These are phyloP conservation scores for Rhizopogon roseolus DNA, from an alignment of 768 basidiomycete genomes.

Conservation along the genomic window DNA sequence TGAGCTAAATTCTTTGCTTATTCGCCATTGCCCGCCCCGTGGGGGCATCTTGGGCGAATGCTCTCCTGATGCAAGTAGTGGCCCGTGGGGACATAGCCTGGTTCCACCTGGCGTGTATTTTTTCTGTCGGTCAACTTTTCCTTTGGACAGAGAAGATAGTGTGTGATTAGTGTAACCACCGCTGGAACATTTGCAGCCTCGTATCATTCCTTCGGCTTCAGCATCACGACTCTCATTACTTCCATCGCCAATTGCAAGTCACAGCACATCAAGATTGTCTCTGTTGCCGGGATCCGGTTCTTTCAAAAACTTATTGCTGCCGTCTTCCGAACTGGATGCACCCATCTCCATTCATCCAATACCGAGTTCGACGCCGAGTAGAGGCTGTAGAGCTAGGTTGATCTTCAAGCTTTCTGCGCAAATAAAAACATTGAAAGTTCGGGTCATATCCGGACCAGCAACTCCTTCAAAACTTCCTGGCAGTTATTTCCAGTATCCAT, in stretches of 20 bases:
- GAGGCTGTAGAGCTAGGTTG: conserved; percentile 23
- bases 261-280: conserved; percentile 16
- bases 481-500: neutral
- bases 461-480: conserved; percentile 12
- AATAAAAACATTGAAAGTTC: conserved; percentile 17
- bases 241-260: neutral
- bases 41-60: too few species aligned
- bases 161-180: too few species aligned
- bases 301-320: conserved; percentile 24
- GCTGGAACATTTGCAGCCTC: conserved; percentile 7
- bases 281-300: conserved; percentile 14
- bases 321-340: conserved; percentile 17
- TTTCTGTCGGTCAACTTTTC: too few species aligned
- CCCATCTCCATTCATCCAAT: conserved; percentile 2
- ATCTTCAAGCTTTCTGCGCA: conserved; percentile 25
- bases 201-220: conserved; percentile 5
- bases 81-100: too few species aligned
- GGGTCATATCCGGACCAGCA: neutral
- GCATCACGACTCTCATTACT: conserved; percentile 16
- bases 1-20: too few species aligned
- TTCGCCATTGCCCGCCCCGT: too few species aligned
- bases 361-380: neutral
- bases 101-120: too few species aligned
- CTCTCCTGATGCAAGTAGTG: too few species aligned
- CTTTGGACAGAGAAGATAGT: too few species aligned